Base-by-base conservation (phyloP, 1,139 yeast species). In the Suhomyces taliae region DNA sequence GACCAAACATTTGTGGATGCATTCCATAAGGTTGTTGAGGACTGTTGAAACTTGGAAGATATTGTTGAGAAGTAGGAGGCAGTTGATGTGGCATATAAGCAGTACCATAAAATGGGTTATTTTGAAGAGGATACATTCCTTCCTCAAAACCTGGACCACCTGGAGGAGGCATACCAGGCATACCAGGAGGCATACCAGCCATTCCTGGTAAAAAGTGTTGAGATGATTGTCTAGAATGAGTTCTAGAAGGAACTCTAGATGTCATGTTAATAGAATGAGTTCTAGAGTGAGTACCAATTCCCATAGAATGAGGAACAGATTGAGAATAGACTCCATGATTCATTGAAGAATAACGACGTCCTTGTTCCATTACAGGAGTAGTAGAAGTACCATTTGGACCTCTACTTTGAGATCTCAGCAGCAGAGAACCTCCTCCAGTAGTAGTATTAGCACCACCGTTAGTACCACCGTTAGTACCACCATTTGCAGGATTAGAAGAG, bases 271-370 rank as follows among this genome's bases (percentile, higher is more conserved):
- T 27, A 35, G 42, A 39, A 19, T 44, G 50, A 41, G 47, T 42
- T 10, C 58, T 38, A 11, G 56, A 53, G 36, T 54, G 56, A 45
- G 34, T 37, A n/a, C 15, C n/a, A 12, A 27, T 9, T 15, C 45
- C 34, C 45, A 41, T 33, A n/a, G 33, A 27, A 27, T 45, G 45
- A 34, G 42, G 43, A 10, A 41, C 29, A 27, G 40, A 33, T 7
- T 36, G 40, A 39, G 33, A 12, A 24, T 12, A 45, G 31, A 34
- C 33, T 24, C 33, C 11, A 7, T 49, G 48, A 39, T 32, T 37
- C 37, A 45, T 45, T 14, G 45, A 40, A 14, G 51, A 47, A 39
- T 43, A 36, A 6, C 48, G 44, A 26, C 48, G 43, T 31, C 34
- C 35, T 27, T 35, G 48, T 10, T 41, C 45, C 10, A 36, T 33